These are phyloP conservation scores for Aspergillus fischeri DNA, from an alignment of 2,329 filamentous ascomycete species.

Conservation along the genomic window DNA sequence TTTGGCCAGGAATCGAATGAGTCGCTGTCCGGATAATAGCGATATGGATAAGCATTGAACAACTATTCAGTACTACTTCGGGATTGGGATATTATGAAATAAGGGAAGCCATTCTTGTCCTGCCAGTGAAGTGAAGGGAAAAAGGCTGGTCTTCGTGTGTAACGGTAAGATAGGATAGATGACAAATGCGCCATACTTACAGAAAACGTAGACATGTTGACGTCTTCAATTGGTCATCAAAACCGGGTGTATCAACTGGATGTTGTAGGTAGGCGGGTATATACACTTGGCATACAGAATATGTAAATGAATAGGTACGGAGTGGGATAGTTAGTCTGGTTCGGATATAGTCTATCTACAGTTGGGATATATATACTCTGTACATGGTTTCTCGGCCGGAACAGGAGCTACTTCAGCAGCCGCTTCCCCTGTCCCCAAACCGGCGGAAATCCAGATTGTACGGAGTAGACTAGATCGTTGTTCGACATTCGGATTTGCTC, in stretches of 20 bases:
- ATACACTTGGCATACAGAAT: not conserved
- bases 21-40: slow-evolving; percentile 47
- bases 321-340: not conserved
- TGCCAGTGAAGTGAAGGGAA: not conserved
- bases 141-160: not conserved
- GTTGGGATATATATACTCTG: not conserved
- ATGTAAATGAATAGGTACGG: not conserved
- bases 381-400: slow-evolving; percentile 24
- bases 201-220: slow-evolving; percentile 45
- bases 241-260: slow-evolving; percentile 1
- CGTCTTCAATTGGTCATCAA: not conserved
- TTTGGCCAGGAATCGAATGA: slow-evolving; percentile 68
- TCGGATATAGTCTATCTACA: not conserved
- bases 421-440: slow-evolving; percentile 5
- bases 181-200: slow-evolving; percentile 29
- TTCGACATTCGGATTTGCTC: not conserved
- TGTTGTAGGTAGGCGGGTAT: not conserved
- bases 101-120: not conserved
- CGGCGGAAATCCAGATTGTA: slow-evolving; percentile 16
- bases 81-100: not conserved
- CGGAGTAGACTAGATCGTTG: no score
- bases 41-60: not conserved
- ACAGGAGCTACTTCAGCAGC: slow-evolving; percentile 9
- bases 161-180: not conserved
- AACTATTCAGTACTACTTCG: not conserved